These are phyloP conservation scores for Aspergillus bombycis DNA, from an alignment of 2,329 filamentous ascomycete genomes.

Conservation along the genomic window DNA sequence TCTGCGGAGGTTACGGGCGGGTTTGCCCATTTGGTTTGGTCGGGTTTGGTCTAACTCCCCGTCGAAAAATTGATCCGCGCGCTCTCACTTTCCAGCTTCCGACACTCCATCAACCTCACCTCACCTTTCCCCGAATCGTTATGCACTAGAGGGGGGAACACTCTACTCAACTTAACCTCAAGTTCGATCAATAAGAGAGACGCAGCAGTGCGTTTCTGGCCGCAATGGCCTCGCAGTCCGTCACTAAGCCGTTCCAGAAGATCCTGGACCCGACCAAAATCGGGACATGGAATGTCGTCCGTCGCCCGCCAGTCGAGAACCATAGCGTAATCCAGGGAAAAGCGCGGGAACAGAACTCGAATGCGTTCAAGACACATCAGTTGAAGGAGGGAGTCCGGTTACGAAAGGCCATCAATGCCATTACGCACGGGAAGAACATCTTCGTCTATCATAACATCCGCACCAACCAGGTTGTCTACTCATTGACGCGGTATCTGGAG, in stretches of 20 bases:
- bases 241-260: conserved; percentile 35
- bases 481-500: conserved; percentile 58
- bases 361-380: conserved; percentile 45
- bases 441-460: conserved; percentile 64
- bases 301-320: conserved; percentile 39
- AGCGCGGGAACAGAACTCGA: conserved; percentile 41
- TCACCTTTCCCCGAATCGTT: conserved; percentile 15
- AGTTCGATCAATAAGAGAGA: conserved; percentile 5
- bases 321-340: conserved; percentile 46
- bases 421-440: conserved; percentile 61
- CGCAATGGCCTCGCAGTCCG: conserved; percentile 39
- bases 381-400: conserved; percentile 43
- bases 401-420: conserved; percentile 50
- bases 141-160: conserved; percentile 24
- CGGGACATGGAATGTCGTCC: conserved; percentile 40
- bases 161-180: conserved; percentile 9
- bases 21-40: conserved; percentile 13
- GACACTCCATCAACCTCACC: conserved; percentile 21
- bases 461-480: conserved; percentile 68
- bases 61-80: conserved; percentile 41
- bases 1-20: conserved; percentile 15
- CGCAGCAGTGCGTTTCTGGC: conserved; percentile 28
- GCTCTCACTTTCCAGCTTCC: conserved; percentile 18
- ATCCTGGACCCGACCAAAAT: conserved; percentile 46
- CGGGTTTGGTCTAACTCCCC: conserved; percentile 22